Conservation (phyloP, 306 rosid species). For the Glycine latifolia region DNA sequence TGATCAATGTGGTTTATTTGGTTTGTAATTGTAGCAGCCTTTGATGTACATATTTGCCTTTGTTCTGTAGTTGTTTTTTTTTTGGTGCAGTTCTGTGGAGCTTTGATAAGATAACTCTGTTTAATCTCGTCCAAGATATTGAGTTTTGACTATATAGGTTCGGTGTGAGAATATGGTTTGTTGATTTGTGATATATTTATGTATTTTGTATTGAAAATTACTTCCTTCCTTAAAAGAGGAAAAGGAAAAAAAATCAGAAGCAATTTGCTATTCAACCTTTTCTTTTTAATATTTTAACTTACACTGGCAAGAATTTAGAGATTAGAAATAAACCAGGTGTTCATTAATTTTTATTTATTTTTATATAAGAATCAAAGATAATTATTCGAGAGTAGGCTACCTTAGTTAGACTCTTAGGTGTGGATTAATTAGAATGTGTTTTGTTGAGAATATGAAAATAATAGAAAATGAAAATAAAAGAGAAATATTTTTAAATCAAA, state of each 20-base stretch:
- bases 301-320: not conserved
- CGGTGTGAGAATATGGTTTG: not conserved
- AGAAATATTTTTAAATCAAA: too few species aligned
- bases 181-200: too few species aligned
- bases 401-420: too few species aligned
- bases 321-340: not conserved
- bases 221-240: slow-evolving; percentile 18
- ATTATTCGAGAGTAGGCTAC: too few species aligned
- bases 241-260: not conserved
- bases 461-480: too few species aligned
- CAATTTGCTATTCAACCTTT: not conserved
- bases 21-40: slow-evolving; percentile 21
- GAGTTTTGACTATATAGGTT: not conserved
- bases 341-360: too few species aligned
- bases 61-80: not conserved
- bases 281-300: not conserved
- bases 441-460: too few species aligned
- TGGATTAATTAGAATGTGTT: too few species aligned
- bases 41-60: not conserved
- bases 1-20: slow-evolving; percentile 20
- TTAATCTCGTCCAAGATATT: not conserved
- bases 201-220: not conserved
- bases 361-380: too few species aligned
- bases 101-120: not conserved
- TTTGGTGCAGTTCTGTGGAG: not conserved